A percentile compares a stretch with the other conserved stretches of the same genome.
phyloP scores from a whole-genome alignment of 129 eudicot species.

The Deinandra increscens region DNA sequence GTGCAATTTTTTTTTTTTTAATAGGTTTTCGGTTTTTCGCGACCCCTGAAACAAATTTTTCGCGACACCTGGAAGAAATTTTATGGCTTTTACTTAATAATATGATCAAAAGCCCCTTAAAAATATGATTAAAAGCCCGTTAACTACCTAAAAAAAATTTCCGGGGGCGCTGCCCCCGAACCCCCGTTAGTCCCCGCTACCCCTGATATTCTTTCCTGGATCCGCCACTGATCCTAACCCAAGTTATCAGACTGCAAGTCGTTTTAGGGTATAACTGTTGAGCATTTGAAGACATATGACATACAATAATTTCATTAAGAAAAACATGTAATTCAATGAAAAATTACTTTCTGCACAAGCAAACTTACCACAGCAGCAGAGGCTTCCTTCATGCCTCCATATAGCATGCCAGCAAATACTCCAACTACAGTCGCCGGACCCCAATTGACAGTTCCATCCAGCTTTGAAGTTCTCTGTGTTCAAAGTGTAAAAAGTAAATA shows the following conservation, averaged over 20 bases:
- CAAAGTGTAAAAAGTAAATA: neutral
- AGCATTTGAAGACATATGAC: constrained; percentile 6
- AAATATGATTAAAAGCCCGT: too few relatives aligned
- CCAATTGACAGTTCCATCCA: constrained; percentile 85
- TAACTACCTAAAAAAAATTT: too few relatives aligned
- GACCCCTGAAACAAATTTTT: too few relatives aligned
- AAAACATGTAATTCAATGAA: neutral
- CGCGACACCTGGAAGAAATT: too few relatives aligned
- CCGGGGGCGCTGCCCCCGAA: too few relatives aligned
- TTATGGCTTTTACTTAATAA: too few relatives aligned
- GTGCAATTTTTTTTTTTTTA: too few relatives aligned
- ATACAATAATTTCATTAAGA: neutral
- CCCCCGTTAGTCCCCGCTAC: too few relatives aligned
- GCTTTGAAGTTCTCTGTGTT: constrained; percentile 46
- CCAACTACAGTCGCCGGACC: constrained; percentile 91
- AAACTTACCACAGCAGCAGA: constrained; percentile 89
- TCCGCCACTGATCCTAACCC: too few relatives aligned
- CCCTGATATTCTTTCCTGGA: too few relatives aligned
- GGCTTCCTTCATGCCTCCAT: constrained; percentile 99
- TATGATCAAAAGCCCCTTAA: too few relatives aligned
- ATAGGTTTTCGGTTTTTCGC: too few relatives aligned
- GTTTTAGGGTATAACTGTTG: neutral
- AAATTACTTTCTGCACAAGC: neutral
- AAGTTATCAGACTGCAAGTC: neutral
- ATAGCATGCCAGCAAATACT: constrained; percentile 91